Base-by-base conservation (phyloP, 768 basidiomycete species). In the Lentinus brumalis region DNA sequence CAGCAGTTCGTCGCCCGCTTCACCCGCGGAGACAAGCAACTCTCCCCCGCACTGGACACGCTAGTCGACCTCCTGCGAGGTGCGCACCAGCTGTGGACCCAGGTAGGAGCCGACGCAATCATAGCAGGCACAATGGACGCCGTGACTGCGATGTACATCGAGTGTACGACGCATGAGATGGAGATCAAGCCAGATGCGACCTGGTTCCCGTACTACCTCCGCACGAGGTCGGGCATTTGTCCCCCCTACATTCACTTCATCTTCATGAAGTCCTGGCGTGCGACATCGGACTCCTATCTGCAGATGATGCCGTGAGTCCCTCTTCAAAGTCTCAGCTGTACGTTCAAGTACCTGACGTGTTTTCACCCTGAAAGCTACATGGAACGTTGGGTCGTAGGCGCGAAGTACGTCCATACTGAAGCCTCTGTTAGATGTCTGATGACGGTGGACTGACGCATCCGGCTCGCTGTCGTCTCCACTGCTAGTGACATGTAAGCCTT, bases 211-310 rank as follows among this genome's bases (percentile, higher is more conserved):
- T 64, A 63, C 15, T 76, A 69, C 55, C 68, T 70, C 6, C 61
- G 65, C 11, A 12, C 68, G 59, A 46, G 60, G 40, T 76, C 77
- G 30, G 79, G 78, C 0, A 66, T 73, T 8, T 63, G 70, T 0
- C 77, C 78, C 50, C 71, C 75, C 0, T 81, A 74, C 50, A 65
- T 67, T 1, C 67, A 77, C 53, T 74, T 77, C 66, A 67, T 74
- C 30, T 63, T 63, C 61, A 18, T 57, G 18, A 59, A 59, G 16
- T 29, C 16, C 8, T 82, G 79, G 66, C 60, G 61, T 59, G 71
- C 75, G 9, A 46, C 59, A 2, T 56, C 68, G 10, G 31, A 63
- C 30, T 57, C 69, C 6, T 79, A 77, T 50, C 68, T 75, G 15
- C 78, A 79, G 57, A 73, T 73, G n/a, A 59, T 80, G 35, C 79